Conservation (phyloP, 1,139 yeast species). For the Candida frijolesensis region DNA sequence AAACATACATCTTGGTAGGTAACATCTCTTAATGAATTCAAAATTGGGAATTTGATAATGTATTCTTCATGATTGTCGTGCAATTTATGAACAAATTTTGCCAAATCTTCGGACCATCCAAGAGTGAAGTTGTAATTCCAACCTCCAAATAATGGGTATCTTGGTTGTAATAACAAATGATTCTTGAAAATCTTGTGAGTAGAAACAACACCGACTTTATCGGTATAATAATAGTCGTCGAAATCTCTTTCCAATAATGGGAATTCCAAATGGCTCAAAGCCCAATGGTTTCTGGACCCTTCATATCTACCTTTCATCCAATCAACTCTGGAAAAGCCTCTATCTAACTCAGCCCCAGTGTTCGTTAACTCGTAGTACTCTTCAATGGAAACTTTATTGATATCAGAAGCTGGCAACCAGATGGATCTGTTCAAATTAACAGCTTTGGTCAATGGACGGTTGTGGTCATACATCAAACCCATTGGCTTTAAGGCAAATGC, state of each 20-base stretch:
- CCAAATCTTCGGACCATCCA: constrained; percentile 78
- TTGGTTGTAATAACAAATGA: constrained; percentile 69
- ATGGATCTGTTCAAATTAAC: constrained; percentile 67
- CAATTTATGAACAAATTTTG: constrained; percentile 50
- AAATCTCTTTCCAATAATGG: constrained; percentile 48
- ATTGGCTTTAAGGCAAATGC: constrained; percentile 53
- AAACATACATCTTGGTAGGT: constrained; percentile 66
- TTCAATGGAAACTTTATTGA: constrained; percentile 55
- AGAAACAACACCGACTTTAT: constrained; percentile 93
- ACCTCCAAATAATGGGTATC: constrained; percentile 93
- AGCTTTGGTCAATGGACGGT: constrained; percentile 65
- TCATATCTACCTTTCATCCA: constrained; percentile 62
- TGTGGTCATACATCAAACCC: constrained; percentile 64
- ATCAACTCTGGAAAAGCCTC: constrained; percentile 78
- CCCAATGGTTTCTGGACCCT: constrained; percentile 45
- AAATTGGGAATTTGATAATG: constrained; percentile 66
- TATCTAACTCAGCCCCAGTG: constrained; percentile 65
- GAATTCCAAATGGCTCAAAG: constrained; percentile 58
- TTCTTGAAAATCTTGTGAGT: constrained; percentile 59
- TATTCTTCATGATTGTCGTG: constrained; percentile 51
- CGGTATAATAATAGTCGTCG: constrained; percentile 75
- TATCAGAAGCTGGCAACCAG: constrained; percentile 60
- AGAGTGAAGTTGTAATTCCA: constrained; percentile 96
- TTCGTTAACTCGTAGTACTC: constrained; percentile 85
- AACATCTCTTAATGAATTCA: constrained; percentile 72